Percentiles rank a stretch among this genome's conserved stretches.
Conservation (phyloP, 176 grass and related monocot genomes). For the Stipa capillata region DNA sequence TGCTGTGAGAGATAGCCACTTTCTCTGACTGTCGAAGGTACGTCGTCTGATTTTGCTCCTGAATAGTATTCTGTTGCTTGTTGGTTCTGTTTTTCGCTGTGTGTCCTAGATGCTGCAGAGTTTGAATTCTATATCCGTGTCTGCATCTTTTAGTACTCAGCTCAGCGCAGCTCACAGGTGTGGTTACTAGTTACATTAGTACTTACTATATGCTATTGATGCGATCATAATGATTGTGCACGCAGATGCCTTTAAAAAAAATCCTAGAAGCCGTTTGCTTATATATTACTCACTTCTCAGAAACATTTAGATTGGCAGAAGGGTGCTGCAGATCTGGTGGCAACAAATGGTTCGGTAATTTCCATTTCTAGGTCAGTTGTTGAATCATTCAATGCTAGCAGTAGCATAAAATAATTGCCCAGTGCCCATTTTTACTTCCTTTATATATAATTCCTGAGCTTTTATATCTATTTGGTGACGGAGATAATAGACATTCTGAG, state of each 20-base stretch:
- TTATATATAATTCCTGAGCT: not conserved
- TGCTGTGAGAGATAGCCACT: not conserved
- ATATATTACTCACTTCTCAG: not conserved
- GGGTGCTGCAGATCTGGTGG: not conserved
- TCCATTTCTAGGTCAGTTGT: not conserved
- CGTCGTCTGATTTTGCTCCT: not conserved
- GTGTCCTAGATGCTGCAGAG: not conserved
- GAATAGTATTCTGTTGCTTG: not conserved
- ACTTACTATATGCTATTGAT: not conserved
- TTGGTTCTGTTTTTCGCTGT: not conserved
- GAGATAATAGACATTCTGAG: not conserved
- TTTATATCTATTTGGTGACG: not conserved
- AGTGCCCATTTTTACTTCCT: not conserved
- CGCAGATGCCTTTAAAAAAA: not conserved
- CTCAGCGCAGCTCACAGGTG: not conserved
- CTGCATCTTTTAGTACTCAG: not conserved
- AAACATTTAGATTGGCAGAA: not conserved
- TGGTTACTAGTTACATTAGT: not conserved
- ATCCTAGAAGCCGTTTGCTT: not conserved
- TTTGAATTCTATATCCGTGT: not conserved
- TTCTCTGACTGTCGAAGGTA: not conserved
- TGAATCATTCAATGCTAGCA: not conserved
- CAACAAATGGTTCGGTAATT: not conserved
- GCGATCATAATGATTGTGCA: not conserved
- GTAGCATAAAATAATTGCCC: not conserved